Conservation (phyloP, 805 yeast genomes). For the Sugiyamaella qingdaonensis region DNA sequence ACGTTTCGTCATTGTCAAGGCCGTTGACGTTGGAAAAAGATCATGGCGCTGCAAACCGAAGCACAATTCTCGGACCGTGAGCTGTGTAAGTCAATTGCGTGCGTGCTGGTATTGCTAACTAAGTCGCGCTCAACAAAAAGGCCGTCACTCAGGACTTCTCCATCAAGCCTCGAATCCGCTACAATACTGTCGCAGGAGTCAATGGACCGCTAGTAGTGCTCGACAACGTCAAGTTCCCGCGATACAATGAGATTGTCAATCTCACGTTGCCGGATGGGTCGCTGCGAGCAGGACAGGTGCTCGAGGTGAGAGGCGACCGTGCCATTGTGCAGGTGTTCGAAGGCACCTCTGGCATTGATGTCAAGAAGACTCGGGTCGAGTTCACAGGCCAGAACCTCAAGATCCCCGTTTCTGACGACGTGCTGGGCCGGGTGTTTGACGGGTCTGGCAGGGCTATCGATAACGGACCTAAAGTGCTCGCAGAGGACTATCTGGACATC, state of each 20-base stretch:
- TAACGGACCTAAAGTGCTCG: conserved; percentile 96
- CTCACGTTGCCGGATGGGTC: conserved; percentile 95
- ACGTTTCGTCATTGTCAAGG: conserved; percentile 23
- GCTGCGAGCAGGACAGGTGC: conserved; percentile 92
- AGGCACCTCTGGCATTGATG: conserved; percentile 98
- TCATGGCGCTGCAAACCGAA: neutral
- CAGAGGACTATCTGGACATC: conserved; percentile 97
- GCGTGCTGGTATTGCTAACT: neutral
- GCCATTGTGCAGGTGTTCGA: conserved; percentile 99
- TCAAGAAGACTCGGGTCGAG: conserved; percentile 94
- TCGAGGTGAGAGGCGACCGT: conserved; percentile 94
- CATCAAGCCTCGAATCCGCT: conserved; percentile 83
- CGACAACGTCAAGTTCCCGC: conserved; percentile 81
- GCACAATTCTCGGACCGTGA: conserved; percentile 1
- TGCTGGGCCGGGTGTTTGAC: conserved; percentile 96
- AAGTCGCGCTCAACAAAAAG: conserved; percentile 70
- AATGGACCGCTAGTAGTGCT: conserved; percentile 96
- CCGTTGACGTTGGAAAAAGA: neutral
- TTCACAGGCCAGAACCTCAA: conserved; percentile 93
- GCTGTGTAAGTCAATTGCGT: neutral
- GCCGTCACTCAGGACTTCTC: conserved; percentile 92
- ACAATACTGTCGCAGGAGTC: conserved; percentile 97
- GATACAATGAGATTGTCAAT: conserved; percentile 94
- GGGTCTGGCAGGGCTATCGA: conserved; percentile 99
- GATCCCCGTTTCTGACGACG: conserved; percentile 94